Evolutionary conservation across 306 rosid genomes (phyloP).

Genomic region (Phaseolus lunatus): DNA sequence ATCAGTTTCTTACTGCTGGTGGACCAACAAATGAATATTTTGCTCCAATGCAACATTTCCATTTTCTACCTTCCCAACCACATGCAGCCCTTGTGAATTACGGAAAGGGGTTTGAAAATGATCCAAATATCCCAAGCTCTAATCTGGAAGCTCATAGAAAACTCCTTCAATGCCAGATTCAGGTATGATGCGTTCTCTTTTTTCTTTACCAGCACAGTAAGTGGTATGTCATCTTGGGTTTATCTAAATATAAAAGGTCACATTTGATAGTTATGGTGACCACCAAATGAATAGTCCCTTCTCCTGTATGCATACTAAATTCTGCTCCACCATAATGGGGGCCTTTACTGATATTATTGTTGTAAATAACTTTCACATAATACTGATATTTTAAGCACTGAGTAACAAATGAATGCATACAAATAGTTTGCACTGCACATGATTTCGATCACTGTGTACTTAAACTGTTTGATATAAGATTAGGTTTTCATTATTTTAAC

Average conservation of each 20-base stretch:
- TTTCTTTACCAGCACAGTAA: constrained; percentile 6
- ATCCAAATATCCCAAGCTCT: constrained; percentile 52
- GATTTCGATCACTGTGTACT: constrained; percentile 20
- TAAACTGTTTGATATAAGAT: constrained; percentile 19
- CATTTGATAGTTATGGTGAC: constrained; percentile 9
- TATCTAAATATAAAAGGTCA: constrained; percentile 13
- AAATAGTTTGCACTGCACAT: not conserved
- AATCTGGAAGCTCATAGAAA: constrained; percentile 69
- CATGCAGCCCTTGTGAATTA: constrained; percentile 43
- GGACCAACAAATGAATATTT: constrained; percentile 60
- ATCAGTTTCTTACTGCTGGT: constrained; percentile 54
- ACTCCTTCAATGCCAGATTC: constrained; percentile 66
- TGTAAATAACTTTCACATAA: not conserved
- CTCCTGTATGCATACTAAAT: constrained; percentile 15
- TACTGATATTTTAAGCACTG: constrained; percentile 31
- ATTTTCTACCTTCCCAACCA: constrained; percentile 60
- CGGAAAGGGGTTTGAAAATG: constrained; percentile 55
- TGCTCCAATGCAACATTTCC: constrained; percentile 54
- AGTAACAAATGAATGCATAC: not conserved
- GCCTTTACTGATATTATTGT: not conserved
- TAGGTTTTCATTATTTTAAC: constrained; percentile 28
- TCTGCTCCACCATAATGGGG: not conserved
- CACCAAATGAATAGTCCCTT: constrained; percentile 27
- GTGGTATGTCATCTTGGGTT: constrained; percentile 30
- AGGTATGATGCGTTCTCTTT: constrained; percentile 56